These are phyloP conservation scores for Colletotrichum sp. DNA, from an alignment of 2,329 filamentous ascomycete genomes.

Conservation along the genomic window DNA sequence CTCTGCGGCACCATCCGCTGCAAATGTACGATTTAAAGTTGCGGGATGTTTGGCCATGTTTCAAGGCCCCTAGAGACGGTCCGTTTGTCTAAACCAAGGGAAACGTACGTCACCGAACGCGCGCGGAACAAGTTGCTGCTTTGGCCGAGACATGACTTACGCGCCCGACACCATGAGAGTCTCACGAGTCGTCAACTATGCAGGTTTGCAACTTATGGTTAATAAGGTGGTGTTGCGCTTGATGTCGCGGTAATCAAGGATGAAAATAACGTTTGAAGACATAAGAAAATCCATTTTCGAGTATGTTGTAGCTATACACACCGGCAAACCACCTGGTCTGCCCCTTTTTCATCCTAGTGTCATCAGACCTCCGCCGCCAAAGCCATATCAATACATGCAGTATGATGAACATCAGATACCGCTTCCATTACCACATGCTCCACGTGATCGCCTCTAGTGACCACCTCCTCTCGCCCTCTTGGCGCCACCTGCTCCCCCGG, in stretches of 20 bases:
- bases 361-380: not conserved
- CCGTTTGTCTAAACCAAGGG: not conserved
- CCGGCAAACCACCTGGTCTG: not conserved
- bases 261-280: not conserved
- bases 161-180: not conserved
- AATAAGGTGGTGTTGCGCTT: rapidly evolving
- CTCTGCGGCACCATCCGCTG: not conserved
- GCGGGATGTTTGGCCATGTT: not conserved
- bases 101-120: not conserved
- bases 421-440: not conserved
- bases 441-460: constrained; percentile 23
- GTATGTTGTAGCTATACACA: constrained; percentile 17
- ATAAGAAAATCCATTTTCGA: constrained; percentile 12
- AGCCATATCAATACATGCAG: constrained; percentile 14
- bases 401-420: not conserved
- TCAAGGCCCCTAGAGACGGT: not conserved
- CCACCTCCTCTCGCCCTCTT: constrained; percentile 48
- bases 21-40: not conserved
- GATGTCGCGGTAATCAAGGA: rapidly evolving
- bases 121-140: not conserved
- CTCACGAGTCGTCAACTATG: not conserved
- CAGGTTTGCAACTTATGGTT: rapidly evolving
- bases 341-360: not conserved
- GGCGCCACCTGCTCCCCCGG: constrained; percentile 40
- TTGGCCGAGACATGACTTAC: not conserved